These are phyloP conservation scores for Mangifera indica DNA, from an alignment of 345 rosid species.

Conservation along the genomic window DNA sequence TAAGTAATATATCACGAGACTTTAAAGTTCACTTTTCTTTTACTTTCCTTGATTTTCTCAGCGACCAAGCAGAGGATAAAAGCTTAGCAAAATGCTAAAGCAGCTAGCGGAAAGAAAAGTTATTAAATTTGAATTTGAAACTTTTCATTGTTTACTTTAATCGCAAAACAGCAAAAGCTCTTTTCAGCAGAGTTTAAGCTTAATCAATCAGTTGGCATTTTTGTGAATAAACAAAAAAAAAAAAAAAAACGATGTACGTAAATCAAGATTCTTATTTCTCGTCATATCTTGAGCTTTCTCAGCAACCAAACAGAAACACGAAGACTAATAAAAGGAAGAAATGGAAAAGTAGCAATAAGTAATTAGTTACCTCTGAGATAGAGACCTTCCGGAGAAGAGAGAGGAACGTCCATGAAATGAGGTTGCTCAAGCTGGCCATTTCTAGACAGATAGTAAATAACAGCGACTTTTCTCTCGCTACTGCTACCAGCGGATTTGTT, in stretches of 20 bases:
- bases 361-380: conserved; percentile 56
- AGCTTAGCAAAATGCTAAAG: background rate
- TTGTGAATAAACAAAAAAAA: background rate
- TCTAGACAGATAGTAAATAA: conserved; percentile 77
- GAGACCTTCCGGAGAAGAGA: conserved; percentile 72
- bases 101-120: background rate
- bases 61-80: conserved; percentile 6
- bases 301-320: conserved; percentile 11
- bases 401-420: conserved; percentile 91
- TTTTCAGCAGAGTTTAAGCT: conserved; percentile 14
- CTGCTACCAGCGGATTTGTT: conserved; percentile 9
- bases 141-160: conserved; percentile 4
- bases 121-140: conserved; percentile 20
- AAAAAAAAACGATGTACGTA: background rate
- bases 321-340: background rate
- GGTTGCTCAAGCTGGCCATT: conserved; percentile 97
- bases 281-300: conserved; percentile 11
- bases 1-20: no score
- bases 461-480: conserved; percentile 50
- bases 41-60: conserved; percentile 2
- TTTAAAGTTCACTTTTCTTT: background rate
- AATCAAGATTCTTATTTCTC: background rate
- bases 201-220: conserved; percentile 12
- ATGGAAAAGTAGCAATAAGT: background rate
- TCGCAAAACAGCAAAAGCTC: conserved; percentile 6